These are phyloP conservation scores for Beauveria sp. DNA, from an alignment of 2,329 filamentous ascomycete genomes.

Conservation along the genomic window DNA sequence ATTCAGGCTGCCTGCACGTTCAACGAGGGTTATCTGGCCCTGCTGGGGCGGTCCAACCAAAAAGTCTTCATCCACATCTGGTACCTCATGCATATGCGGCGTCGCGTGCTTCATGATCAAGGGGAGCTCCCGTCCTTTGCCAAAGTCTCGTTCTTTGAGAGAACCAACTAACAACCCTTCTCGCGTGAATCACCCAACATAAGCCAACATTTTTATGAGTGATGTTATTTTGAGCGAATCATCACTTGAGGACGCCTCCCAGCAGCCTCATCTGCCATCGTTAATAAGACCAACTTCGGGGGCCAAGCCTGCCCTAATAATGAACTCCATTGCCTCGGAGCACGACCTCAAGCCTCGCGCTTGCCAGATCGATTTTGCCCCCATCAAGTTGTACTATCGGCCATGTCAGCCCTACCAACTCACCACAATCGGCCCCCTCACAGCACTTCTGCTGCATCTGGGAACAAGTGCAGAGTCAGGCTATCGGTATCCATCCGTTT, in stretches of 20 bases:
- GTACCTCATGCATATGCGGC: no score
- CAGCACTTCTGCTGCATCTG: not conserved
- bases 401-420: not conserved
- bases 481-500: not conserved
- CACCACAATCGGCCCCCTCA: not conserved
- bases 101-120: not conserved
- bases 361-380: constrained; percentile 1
- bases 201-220: not conserved
- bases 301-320: not conserved
- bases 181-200: not conserved
- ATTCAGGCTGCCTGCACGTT: not conserved
- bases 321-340: not conserved
- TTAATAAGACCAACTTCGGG: not conserved
- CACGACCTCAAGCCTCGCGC: not conserved
- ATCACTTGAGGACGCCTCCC: not conserved
- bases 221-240: not conserved
- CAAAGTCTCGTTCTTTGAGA: not conserved
- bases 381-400: not conserved
- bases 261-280: not conserved
- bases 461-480: not conserved
- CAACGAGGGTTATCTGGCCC: not conserved
- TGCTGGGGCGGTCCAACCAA: not conserved
- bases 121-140: not conserved
- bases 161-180: not conserved
- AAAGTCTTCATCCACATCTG: no score